Evolutionary conservation across 768 basidiomycete species (phyloP), one percentile per base, ranked within the genome.

Genomic region (Solioccasus polychromus): DNA sequence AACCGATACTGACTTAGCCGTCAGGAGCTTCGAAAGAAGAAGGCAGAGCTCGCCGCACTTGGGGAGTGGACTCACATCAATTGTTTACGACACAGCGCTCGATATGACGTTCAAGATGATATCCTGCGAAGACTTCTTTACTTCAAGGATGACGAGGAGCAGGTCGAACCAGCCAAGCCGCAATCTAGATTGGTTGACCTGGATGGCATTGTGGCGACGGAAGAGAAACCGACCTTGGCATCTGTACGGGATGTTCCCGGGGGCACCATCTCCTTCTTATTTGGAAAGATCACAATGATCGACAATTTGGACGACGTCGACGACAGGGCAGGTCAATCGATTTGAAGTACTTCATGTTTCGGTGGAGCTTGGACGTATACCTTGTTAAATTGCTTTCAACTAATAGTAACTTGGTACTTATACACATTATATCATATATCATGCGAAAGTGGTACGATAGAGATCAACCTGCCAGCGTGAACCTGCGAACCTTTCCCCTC

Each of bases 31-130:
- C 75, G 77, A 57, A 85, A 80, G 68, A 84, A 86, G 71, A 80
- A 77, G 53, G 73, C 71, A 8, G 82, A 72, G 42, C 75, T 94
- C 29, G 82, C 85, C 5, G 74, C 83, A 4, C 74, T 95, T 25
- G 78, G 80, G 35, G 80, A 88, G 58, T 95, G 92, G 91, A 83
- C 76, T 19, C 92, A 95, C 59, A 78, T 92, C 63, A 80, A 91
- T 59, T 88, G 89, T 59, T 67, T 88, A 17, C 70, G 67, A 35
- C 54, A 67, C 5, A 60, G 66, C 14, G 68, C 75, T 1, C 59
- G 62, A 35, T 72, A 78, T 18, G 64, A 73, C 14, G 72, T 92
- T 39, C 76, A 81, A 38, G 90, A 92, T 62, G 72, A 75, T 20
- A 68, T 89, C 40, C 73, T 92, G 18, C 77, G 75, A 8, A 71